A percentile compares a stretch with the other conserved stretches of the same genome.
These are phyloP conservation scores for Pythium grandisporangium DNA, from an alignment of 352 stramenopile genomes.

Conservation along the genomic window DNA sequence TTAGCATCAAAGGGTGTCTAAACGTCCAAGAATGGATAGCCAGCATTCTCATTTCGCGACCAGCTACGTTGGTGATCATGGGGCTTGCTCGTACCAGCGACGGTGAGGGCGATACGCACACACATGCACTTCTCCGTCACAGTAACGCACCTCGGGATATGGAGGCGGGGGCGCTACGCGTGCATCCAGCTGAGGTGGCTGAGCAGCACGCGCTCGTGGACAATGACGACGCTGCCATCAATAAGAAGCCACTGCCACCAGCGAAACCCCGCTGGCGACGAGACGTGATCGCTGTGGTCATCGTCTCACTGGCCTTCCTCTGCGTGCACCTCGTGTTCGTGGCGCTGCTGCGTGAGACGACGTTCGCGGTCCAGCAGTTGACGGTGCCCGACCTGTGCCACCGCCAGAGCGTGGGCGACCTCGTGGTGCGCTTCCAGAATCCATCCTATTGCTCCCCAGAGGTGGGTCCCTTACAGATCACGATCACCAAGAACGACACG, in stretches of 20 bases:
- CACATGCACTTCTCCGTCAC: too few relatives aligned
- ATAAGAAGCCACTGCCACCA: slow-evolving; percentile 4
- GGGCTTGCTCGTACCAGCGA: too few relatives aligned
- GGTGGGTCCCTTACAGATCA: slow-evolving; percentile 43
- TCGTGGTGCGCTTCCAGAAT: slow-evolving; percentile 57
- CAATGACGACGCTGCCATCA: too few relatives aligned
- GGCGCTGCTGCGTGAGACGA: slow-evolving; percentile 48
- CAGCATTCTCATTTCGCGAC: too few relatives aligned
- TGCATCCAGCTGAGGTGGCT: too few relatives aligned
- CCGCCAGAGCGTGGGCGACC: slow-evolving; percentile 25
- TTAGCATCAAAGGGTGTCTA: too few relatives aligned
- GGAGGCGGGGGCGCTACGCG: too few relatives aligned
- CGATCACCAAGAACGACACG: slow-evolving; percentile 42
- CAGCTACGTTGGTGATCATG: too few relatives aligned
- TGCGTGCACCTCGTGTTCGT: slow-evolving; percentile 58
- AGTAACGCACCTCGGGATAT: too few relatives aligned
- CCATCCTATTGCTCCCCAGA: slow-evolving; percentile 67
- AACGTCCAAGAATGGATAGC: too few relatives aligned
- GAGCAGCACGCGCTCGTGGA: too few relatives aligned
- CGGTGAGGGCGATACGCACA: too few relatives aligned
- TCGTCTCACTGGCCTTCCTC: slow-evolving; percentile 22
- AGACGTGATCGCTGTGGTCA: slow-evolving; percentile 2
- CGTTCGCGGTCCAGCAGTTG: slow-evolving; percentile 36
- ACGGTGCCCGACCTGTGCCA: slow-evolving; percentile 72
- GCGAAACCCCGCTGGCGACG: slow-evolving; percentile 1